Base-by-base conservation (phyloP, 1,284 basidiomycete species). In the Ustilago shanxiensis region DNA sequence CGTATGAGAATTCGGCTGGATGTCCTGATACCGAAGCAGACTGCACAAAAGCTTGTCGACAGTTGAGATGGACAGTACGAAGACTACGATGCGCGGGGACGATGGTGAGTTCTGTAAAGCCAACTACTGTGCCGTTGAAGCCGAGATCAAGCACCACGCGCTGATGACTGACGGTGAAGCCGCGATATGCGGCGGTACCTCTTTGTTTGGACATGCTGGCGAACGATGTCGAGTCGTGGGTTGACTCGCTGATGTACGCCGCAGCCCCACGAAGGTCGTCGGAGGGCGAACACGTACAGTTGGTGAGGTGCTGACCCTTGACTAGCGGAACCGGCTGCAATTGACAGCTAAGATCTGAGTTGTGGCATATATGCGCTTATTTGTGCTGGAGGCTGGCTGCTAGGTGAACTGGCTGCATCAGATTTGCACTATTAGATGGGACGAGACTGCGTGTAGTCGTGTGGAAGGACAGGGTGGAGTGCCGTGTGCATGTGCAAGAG, bases 71-170 rank as follows among this genome's bases (percentile, higher is more conserved):
- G 39, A 97, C 89, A 5, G 93, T 93, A 79, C 88, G 90, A 41
- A 97, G 88, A 68, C 93, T 91, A 70, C 89, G 90, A 83, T 88
- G 91, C 41, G 90, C 91, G 9, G 95, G 95, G 37, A 92, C 87
- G 64, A 97, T 89, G 20, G 93, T 93, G 79, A 97, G 90, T 87
- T 97, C 95, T 24, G 95, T 95, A 87, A 94, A 95, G 49, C 83
- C 83, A 1, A 69, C 81, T 13, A 83, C 59, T 2, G 66, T 73
- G 28, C 79, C 93, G 26, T 90, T 89, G 87, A 95, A 94, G 88
- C 93, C 92, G 73, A 95, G 91, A 87, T 95, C 93, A 77, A 95
- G 88, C 70, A 93, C 93, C 59, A 95, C 93, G 85, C 93, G 93
- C 89, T 95, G 94, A 88, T 95, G 93, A 88, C 80, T 81, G 29